Evolutionary conservation across 371 early-diverging fungal genomes (phyloP), one percentile per base, ranked within the genome.

Genomic region (Apophysomyces variabilis): DNA sequence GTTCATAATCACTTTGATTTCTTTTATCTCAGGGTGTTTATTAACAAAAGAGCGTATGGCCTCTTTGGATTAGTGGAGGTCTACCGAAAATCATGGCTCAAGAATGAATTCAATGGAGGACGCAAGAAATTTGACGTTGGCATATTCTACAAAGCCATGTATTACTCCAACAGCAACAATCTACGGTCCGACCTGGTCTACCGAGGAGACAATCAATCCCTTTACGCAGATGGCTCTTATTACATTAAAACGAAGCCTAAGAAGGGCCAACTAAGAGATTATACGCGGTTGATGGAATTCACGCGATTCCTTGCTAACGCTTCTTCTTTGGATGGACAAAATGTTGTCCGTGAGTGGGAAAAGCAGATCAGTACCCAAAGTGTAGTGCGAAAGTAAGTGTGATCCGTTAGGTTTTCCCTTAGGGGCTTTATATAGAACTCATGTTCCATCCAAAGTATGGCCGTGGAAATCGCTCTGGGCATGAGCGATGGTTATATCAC

Each of bases 61-160:
- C 45, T 82, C 5, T 82, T 75, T 65, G 70, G 73, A 9, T 41
- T 82, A 4, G 66, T 78, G 12, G 82, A 82, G 38, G 60, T 61
- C 0, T 75, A 70, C 57, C 58, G 75, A 32, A 57, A 76, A 21
- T 71, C 76, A 13, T 82, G 82, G 82, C 35, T 75, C 0, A 54
- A 68, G 13, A 75, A 71, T 4, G 77, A 72, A 4, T 82, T 82
- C 62, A 67, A 65, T 16, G 66, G 71, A 26, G 79, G 79, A 39
- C 39, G 61, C 7, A 59, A 66, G n/a, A 41, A 66, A 3, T 77
- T 73, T 45, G 41, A 73, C n/a, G 68, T 78, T 18, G 82, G 82
- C 9, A 47, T 65, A 26, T 37, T 81, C 11, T 81, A 74, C 38
- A 65, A 78, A 71, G 77, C 75, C 35, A 47, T 60, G 5, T 69